Percentiles rank a stretch among this genome's conserved stretches.
Conservation (phyloP, 352 stramenopile genomes). For the Pythium guiyangense region DNA sequence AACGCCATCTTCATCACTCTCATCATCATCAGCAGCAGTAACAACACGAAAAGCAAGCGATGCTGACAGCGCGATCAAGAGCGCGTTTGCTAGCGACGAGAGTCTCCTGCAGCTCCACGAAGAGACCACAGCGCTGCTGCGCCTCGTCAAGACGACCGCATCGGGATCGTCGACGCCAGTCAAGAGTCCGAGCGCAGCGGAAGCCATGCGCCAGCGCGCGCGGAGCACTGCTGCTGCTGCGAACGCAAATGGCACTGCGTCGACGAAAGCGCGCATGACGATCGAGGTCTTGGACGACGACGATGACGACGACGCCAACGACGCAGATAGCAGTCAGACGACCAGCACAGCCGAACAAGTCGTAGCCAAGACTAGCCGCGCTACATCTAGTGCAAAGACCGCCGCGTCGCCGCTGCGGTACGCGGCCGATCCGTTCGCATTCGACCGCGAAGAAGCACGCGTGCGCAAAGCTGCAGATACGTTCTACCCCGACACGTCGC, state of each 20-base stretch:
- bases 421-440: constrained; percentile 35
- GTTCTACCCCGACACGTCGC: constrained; percentile 51
- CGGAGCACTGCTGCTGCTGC: background rate
- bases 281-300: constrained; percentile 68
- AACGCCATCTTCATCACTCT: too few relatives aligned
- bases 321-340: background rate
- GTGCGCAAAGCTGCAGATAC: constrained; percentile 50
- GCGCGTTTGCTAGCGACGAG: constrained; percentile 38
- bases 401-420: background rate
- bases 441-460: constrained; percentile 47
- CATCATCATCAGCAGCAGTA: background rate
- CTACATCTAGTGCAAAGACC: background rate
- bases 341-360: constrained; percentile 1
- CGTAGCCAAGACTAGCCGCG: background rate
- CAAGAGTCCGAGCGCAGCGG: constrained; percentile 18
- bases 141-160: constrained; percentile 43
- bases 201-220: constrained; percentile 6
- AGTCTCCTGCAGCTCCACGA: constrained; percentile 52
- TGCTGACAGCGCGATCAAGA: background rate
- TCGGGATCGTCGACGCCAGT: constrained; percentile 10
- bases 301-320: constrained; percentile 26
- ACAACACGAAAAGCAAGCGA: background rate
- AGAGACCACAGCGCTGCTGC: constrained; percentile 54
- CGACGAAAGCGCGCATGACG: constrained; percentile 39
- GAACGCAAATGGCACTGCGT: background rate